Base-by-base conservation (phyloP, 2,329 filamentous ascomycete species). In the Scytalidium lignicola region DNA sequence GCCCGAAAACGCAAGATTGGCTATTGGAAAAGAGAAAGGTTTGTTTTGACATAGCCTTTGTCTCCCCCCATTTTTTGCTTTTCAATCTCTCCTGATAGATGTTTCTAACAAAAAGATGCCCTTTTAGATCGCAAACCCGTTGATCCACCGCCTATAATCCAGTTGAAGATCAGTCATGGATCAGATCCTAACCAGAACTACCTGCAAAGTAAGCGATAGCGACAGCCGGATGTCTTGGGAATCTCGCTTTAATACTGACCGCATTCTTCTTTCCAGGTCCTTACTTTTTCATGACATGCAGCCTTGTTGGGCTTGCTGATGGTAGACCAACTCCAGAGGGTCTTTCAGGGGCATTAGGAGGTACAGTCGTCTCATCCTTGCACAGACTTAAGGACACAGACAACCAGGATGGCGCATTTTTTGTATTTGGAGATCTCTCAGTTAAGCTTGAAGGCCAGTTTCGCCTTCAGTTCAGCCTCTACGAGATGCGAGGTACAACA, bases 341-440 rank as follows among this genome's bases (percentile, higher is more conserved):
- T 23, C 67, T 68, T 41, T 54, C 61, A 28, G 65, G 66, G 45
- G 76, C 79, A 41, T 70, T 90, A 51, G 77, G 83, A 32, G 90
- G 90, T 8, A 87, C 85, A 4, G 73, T 87, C 40, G 85, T 88
- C 4, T 95, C 90, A 1, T 95, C 90, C 8, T 74, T 93, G 44
- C 88, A 95, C 66, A 79, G 88, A 47, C 71, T 95, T 47, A 92
- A 93, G 65, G 88, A 95, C 63, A 76, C 81, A 2, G 77, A 85
- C 60, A 90, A 90, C 62, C 74, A 73, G 71, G 88, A 93, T 66
- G 86, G 86, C 10, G 89, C 85, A 1, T 95, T 90, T 69, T 95
- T 95, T 62, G 85, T 95, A n/a, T 95, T 95, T 67, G 87, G 87
- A 4, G 90, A 96, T 66, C 74, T 96, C 19, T 93, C 88, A 0